Base-by-base conservation (phyloP, 768 basidiomycete species). In the Tulasnella calospora region DNA sequence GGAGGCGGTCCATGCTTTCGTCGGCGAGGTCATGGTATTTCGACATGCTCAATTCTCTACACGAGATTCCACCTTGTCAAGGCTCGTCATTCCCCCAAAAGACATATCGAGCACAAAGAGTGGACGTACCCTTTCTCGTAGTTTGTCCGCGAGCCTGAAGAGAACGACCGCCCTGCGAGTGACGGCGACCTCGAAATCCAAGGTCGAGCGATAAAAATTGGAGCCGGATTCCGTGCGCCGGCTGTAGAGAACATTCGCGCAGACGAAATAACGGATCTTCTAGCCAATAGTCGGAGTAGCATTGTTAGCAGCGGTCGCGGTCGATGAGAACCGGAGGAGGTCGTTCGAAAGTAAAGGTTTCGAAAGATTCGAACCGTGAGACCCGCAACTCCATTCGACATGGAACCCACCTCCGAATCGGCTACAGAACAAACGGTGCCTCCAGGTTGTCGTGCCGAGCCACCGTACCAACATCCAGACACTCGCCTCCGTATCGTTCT, bases 11-110 rank as follows among this genome's bases (percentile, higher is more conserved):
- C 95, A 98, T 95, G 4, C 93, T 90, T 47, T 85, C 83, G 79
- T 97, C 94, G 2, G 96, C 88, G 36, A 92, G 84, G 40, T 83
- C 82, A 82, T 96, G 90, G 82, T 97, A 98, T 74, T 86, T 84
- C 40, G 90, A 89, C 80, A 88, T 86, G 0, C 89, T 84, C n/a
- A 96, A 80, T 33, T 87, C 85, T 79, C 89, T 89, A 81, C 17
- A 10, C 38, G 71, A 44, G 73, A 74, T 74, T 44, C 23, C 15
- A 41, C 33, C 44, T 47, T 74, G 41, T 47, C 73, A 74, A 74
- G 21, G 7, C 44, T 35, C 15, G 41, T 74, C 44, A 74, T 47
- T 27, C 41, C n/a, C 27, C 46, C 2, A 35, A 51, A n/a, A 15
- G 12, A 8, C 8, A 41, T 41, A 44, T n/a, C 44, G 23, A 30